Conservation (phyloP, 768 basidiomycete genomes). For the Leccinum obscurum region DNA sequence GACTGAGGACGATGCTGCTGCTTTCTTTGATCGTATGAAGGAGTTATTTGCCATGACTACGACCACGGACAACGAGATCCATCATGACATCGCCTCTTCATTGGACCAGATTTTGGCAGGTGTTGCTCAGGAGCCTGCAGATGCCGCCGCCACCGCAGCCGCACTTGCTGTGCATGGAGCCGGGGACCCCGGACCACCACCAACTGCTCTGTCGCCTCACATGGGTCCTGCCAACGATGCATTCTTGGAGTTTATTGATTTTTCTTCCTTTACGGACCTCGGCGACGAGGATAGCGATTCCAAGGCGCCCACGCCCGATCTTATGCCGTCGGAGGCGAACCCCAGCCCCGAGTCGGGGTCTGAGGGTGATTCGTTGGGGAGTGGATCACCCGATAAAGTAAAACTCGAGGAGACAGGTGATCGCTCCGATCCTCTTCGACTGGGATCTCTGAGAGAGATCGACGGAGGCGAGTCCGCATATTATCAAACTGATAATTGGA, state of each 20-base stretch:
- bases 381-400: conserved; percentile 46
- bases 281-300: conserved; percentile 62
- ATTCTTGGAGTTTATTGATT: conserved; percentile 63
- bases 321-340: conserved; percentile 71
- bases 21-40: conserved; percentile 63
- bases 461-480: conserved; percentile 76
- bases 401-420: conserved; percentile 53
- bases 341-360: conserved; percentile 75
- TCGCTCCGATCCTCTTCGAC: conserved; percentile 50
- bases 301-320: conserved; percentile 74
- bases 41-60: conserved; percentile 58
- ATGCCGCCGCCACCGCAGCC: conserved; percentile 32
- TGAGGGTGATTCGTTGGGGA: conserved; percentile 54
- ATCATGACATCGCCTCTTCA: conserved; percentile 54
- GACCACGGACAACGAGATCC: conserved; percentile 39
- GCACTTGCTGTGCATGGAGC: conserved; percentile 26
- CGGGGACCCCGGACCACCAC: conserved; percentile 33
- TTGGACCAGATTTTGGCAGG: conserved; percentile 65
- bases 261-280: conserved; percentile 54
- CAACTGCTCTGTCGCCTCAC: conserved; percentile 36
- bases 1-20: conserved; percentile 64
- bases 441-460: conserved; percentile 67
- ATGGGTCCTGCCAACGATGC: conserved; percentile 37
- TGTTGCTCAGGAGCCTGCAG: conserved; percentile 42
- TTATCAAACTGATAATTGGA: conserved; percentile 59